phyloP scores from a whole-genome alignment of 202 grass and related monocot genomes.

The Carex arenaria region DNA sequence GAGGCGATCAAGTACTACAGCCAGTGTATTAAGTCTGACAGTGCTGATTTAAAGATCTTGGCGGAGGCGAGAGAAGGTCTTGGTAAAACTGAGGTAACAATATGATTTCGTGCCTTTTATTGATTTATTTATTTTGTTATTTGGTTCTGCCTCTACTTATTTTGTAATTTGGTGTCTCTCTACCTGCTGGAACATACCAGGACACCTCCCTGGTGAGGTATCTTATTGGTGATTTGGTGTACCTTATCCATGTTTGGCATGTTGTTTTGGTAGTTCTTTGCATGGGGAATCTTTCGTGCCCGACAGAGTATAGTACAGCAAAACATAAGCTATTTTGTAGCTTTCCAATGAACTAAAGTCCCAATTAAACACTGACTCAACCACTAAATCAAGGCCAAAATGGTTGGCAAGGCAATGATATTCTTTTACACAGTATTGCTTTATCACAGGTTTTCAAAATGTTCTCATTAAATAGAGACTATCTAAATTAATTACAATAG shows the following conservation, averaged over 20 bases:
- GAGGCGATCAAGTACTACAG: conserved; percentile 59
- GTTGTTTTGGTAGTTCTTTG: not conserved
- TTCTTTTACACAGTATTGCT: not conserved
- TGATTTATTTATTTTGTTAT: not conserved
- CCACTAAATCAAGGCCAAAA: not conserved
- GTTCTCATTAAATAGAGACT: not conserved
- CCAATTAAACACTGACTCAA: not conserved
- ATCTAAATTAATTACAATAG: not conserved
- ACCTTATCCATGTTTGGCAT: not conserved
- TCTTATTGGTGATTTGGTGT: not conserved
- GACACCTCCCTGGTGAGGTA: not conserved
- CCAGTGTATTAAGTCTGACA: conserved; percentile 52
- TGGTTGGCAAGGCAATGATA: not conserved
- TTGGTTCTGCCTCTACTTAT: not conserved
- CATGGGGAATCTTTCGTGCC: not conserved
- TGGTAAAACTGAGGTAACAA: conserved; percentile 62
- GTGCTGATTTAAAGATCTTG: conserved; percentile 50
- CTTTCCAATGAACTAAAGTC: not conserved
- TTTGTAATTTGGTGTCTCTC: not conserved
- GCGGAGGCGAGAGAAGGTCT: conserved; percentile 80
- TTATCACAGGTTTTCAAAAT: not conserved
- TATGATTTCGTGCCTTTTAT: not conserved
- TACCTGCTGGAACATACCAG: not conserved
- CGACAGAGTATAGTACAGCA: not conserved
- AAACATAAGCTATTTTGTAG: not conserved